Evolutionary conservation across 345 rosid species (phyloP).

Genomic region (Abelmoschus esculentus): DNA sequence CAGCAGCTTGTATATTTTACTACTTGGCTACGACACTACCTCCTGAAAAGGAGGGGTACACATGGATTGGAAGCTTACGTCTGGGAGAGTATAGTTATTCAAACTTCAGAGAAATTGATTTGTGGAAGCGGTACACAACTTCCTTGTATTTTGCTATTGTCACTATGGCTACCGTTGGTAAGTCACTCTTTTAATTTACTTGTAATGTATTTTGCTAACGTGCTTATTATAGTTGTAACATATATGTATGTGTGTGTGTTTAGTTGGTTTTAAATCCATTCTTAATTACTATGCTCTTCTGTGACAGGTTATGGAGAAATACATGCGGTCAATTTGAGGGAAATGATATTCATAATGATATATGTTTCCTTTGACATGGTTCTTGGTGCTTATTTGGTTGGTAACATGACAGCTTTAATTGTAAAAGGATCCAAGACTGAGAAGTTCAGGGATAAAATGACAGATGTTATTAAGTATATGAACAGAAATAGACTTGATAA

Average conservation of each 20-base stretch:
- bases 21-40: slow-evolving; percentile 79
- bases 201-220: not conserved
- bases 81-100: slow-evolving; percentile 69
- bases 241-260: not conserved
- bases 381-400: slow-evolving; percentile 91
- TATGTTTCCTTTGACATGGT: slow-evolving; percentile 94
- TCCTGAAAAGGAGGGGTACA: slow-evolving; percentile 50
- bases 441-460: slow-evolving; percentile 88
- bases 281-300: slow-evolving; percentile 10
- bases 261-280: slow-evolving; percentile 1
- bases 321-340: slow-evolving; percentile 92
- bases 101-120: slow-evolving; percentile 61
- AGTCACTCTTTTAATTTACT: slow-evolving; percentile 18
- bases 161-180: slow-evolving; percentile 92
- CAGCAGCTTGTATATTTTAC: slow-evolving; percentile 88
- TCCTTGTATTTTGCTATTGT: slow-evolving; percentile 78
- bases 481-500: slow-evolving; percentile 71
- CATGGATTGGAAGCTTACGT: slow-evolving; percentile 88
- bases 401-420: slow-evolving; percentile 95
- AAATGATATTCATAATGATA: slow-evolving; percentile 91
- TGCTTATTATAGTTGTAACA: too few relatives aligned
- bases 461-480: slow-evolving; percentile 77
- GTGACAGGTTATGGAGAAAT: slow-evolving; percentile 90
- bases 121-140: slow-evolving; percentile 77
- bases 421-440: slow-evolving; percentile 98